Evolutionary conservation across 2,329 filamentous ascomycete species (phyloP), one percentile per base, ranked within the genome.

Genomic region (Trichophyton benhamiae): DNA sequence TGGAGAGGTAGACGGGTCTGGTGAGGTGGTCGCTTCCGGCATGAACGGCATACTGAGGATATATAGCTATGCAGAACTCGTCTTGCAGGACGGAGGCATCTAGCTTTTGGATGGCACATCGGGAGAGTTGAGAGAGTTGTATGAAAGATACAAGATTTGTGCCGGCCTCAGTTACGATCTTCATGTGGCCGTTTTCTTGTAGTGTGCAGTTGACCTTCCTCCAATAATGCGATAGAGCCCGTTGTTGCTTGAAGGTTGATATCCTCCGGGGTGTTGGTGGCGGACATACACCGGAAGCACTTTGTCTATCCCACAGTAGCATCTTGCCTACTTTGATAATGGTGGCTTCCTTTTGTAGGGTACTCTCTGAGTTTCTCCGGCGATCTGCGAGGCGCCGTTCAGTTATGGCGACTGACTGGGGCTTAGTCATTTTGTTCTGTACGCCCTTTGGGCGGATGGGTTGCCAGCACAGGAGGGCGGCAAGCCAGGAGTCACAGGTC

Each of bases 261-360:
- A 81, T 78, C 27, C 80, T 75, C 17, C 74, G 72, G 20, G 67
- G 61, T 8, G 62, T 68, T 61, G 60, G 71, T 38, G 70, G 68
- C 8, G 71, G 71, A 25, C 70, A 70, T 55, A 71, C 69, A 6
- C 73, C 72, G 13, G 72, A 72, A n/a, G 72, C 71, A 38, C 71
- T 74, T 2, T 86, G 87, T 71, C 88, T 94, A 74, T 97, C 91
- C 92, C 91, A 96, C 55, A 95, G 80, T 70, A 91, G 86, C 70
- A 96, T 83, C 70, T 91, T 91, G 61, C 91, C 94, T 57, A 96
- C 89, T 72, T 97, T 99, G 77, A 97, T 97, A 66, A 97, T 94
- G 61, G 87, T 85, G 2, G 84, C 83, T 64, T 90, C 87, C 70
- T 87, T 94, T 30, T 80, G 76, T 30, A 79, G 69, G 1, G 80